Evolutionary conservation across 768 basidiomycete species (phyloP), one percentile per base, ranked within the genome.

Genomic region (Boletus pseudopeckii): DNA sequence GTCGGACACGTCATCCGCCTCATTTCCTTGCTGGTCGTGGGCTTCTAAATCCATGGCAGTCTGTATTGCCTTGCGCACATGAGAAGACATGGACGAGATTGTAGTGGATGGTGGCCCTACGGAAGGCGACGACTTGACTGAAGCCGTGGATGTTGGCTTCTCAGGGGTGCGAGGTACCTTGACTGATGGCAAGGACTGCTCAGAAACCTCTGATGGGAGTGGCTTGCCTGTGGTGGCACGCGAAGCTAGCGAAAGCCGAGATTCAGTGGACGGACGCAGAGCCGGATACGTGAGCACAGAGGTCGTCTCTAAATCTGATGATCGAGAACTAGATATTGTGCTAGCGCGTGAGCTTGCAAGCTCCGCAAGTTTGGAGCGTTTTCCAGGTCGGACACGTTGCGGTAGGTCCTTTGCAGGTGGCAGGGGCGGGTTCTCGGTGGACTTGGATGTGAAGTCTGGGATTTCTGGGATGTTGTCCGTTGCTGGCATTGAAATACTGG

Each of bases 251-350:
- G 70, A 72, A 45, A 72, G 55, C 30, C 71, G 64, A 18, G 88
- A 90, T 45, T 80, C 76, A 3, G 82, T 66, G 26, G 84, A 77
- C n/a, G 88, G 89, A 17, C 88, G 83, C 55, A 90, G 75, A 17
- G 64, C 77, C 22, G 88, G 85, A 63, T 85, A 90, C 1, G 89
- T 90, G 60, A 83, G 80, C n/a, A 86, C 75, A 24, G 87, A 84
- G 4, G 81, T 82, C 0, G 80, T 72, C 33, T 80, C 73, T 40
- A 81, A 53, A 53, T 78, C 80, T 3, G 79, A 81, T 22, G 83
- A 81, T 45, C 78, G 72, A 22, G 85, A 83, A 60, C 79, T 82
- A 55, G 66, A 66, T 42, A 75, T 64, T 28, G 76, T 76, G 51
- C 80, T 81, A 3, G 82, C 77, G 52, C 84, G 75, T 9, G 85